Conservation (phyloP, 805 yeast species). For the Metschnikowia reukaufii region DNA sequence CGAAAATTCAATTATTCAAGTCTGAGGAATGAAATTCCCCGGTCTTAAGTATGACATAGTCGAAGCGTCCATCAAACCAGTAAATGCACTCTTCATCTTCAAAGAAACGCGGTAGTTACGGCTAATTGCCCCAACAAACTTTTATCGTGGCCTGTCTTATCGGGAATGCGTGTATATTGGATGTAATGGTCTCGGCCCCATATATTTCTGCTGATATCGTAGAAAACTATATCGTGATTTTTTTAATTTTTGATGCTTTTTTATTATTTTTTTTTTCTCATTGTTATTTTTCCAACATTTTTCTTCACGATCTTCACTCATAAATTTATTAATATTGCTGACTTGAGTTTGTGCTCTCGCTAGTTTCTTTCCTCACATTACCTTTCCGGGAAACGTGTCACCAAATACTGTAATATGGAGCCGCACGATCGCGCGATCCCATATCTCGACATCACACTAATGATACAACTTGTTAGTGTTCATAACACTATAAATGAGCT, state of each 20-base stretch:
- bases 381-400: neutral
- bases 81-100: neutral
- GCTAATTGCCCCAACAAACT: neutral
- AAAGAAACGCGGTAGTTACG: neutral
- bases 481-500: neutral
- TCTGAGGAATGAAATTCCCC: neutral
- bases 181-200: neutral
- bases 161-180: neutral
- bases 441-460: neutral
- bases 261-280: neutral
- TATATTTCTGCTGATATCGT: neutral
- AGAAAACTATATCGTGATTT: neutral
- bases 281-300: neutral
- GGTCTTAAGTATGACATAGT: neutral
- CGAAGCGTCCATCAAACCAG: neutral
- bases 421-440: neutral
- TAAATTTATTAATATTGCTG: neutral
- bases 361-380: neutral
- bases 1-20: neutral
- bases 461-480: neutral
- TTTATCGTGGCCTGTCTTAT: neutral
- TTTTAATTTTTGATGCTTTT: too few species aligned
- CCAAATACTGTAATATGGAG: neutral
- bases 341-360: neutral
- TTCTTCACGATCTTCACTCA: too few species aligned